These are phyloP conservation scores for Lippia alba DNA, from an alignment of 305 asterid species.

Conservation along the genomic window DNA sequence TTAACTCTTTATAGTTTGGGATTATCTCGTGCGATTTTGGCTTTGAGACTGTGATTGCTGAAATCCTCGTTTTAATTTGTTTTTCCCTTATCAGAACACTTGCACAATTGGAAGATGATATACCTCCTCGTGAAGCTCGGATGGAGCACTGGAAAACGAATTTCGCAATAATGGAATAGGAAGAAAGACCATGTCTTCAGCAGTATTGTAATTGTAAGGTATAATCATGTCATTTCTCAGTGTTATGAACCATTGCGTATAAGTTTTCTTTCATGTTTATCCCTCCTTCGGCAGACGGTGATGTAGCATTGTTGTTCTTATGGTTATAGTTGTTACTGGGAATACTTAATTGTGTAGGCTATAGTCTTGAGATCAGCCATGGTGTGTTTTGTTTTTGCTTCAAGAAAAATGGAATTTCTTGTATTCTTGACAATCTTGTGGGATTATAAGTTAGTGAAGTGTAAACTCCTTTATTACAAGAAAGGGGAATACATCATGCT, in stretches of 20 bases:
- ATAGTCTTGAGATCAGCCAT: constrained; percentile 85
- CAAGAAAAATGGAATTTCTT: too few relatives aligned
- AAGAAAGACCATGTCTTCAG: constrained; percentile 85
- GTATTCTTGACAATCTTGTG: too few relatives aligned
- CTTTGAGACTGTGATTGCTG: too few relatives aligned
- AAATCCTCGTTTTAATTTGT: constrained; percentile 4
- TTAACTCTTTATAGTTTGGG: too few relatives aligned
- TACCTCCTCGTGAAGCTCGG: constrained; percentile 91
- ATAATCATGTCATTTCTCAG: constrained; percentile 8
- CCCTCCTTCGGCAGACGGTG: not conserved
- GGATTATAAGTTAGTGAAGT: too few relatives aligned
- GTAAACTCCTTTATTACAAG: too few relatives aligned
- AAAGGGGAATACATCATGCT: too few relatives aligned
- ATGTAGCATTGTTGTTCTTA: not conserved
- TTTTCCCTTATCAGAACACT: constrained; percentile 58
- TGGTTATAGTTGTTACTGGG: constrained; percentile 52
- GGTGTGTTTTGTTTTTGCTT: too few relatives aligned
- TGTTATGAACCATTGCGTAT: not conserved
- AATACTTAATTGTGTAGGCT: constrained; percentile 93
- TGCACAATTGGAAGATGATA: constrained; percentile 83
- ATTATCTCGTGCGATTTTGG: too few relatives aligned
- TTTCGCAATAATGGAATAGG: constrained; percentile 80
- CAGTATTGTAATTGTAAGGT: constrained; percentile 91
- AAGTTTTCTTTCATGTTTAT: not conserved
- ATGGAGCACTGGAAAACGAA: constrained; percentile 86